Evolutionary conservation across 805 yeast species (phyloP).

Genomic region (Sungouiozyma intestinalis): DNA sequence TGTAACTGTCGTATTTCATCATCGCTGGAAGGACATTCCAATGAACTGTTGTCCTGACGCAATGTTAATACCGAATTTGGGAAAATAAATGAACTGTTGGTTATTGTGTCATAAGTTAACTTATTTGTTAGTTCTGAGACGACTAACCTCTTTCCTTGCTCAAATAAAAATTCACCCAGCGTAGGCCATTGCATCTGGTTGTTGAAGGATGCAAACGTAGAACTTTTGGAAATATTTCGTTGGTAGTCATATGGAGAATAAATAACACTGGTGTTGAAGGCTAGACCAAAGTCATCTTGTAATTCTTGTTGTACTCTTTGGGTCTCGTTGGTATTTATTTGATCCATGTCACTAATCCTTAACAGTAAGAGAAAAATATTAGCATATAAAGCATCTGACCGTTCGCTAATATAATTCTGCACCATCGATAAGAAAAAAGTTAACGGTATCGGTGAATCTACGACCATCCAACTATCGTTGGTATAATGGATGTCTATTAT

Average conservation of each 20-base stretch:
- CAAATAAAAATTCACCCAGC: slow-evolving; percentile 28
- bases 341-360: slow-evolving; percentile 15
- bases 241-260: slow-evolving; percentile 23
- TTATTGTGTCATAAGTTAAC: slow-evolving; percentile 10
- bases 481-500: slow-evolving; percentile 49
- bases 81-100: slow-evolving; percentile 26
- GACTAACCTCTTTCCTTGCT: slow-evolving; percentile 28
- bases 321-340: background rate
- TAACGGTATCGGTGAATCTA: slow-evolving; percentile 15
- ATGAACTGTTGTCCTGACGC: slow-evolving; percentile 12
- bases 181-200: slow-evolving; percentile 26
- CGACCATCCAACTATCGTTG: slow-evolving; percentile 27
- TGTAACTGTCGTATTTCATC: slow-evolving; percentile 8
- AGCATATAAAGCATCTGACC: slow-evolving; percentile 39
- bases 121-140: slow-evolving; percentile 28
- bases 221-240: background rate
- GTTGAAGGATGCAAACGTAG: background rate
- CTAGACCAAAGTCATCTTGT: slow-evolving; percentile 13
- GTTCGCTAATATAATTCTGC: slow-evolving; percentile 27
- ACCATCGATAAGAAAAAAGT: slow-evolving; percentile 24
- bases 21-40: slow-evolving; percentile 14
- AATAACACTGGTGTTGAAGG: slow-evolving; percentile 13
- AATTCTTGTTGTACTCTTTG: slow-evolving; percentile 7
- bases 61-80: slow-evolving; percentile 16
- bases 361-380: slow-evolving; percentile 34